phyloP scores from a whole-genome alignment of 2,329 filamentous ascomycete species.

The Westerdykella ornata region DNA sequence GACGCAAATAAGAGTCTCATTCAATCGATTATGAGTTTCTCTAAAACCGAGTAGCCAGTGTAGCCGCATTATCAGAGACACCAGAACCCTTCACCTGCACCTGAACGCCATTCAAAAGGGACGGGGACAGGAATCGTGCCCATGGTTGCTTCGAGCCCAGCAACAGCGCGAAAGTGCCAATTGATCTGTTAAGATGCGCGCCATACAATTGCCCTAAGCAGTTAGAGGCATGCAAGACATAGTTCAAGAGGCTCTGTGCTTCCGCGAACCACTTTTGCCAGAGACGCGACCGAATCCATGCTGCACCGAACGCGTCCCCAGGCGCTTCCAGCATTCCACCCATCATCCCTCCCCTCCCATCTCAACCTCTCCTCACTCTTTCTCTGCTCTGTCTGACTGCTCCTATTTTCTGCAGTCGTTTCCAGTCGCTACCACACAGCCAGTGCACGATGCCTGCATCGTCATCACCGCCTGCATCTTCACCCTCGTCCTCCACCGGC shows the following conservation, averaged over 20 bases:
- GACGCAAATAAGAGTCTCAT: too few species aligned
- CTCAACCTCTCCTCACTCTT: not conserved
- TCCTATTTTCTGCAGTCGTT: constrained; percentile 5
- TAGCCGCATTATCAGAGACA: too few species aligned
- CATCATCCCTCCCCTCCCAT: constrained; percentile 15
- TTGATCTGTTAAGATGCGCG: too few species aligned
- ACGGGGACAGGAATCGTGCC: not conserved
- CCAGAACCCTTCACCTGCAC: too few species aligned
- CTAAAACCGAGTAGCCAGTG: too few species aligned
- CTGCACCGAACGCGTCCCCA: constrained; percentile 37
- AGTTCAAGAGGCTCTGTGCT: constrained; percentile 9
- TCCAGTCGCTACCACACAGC: constrained; percentile 19
- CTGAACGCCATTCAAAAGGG: constrained; percentile 5
- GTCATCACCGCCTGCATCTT: constrained; percentile 9
- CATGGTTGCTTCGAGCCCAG: too few species aligned
- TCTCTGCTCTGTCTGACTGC: constrained; percentile 1
- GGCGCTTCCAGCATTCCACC: constrained; percentile 13
- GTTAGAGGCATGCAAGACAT: constrained; percentile 10
- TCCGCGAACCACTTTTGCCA: not conserved
- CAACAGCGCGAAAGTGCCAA: too few species aligned
- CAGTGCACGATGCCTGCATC: constrained; percentile 2
- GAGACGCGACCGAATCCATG: constrained; percentile 66
- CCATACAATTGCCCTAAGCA: not conserved
- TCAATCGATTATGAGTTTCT: too few species aligned
- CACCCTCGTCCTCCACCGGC: constrained; percentile 15